Base-by-base conservation (phyloP, 1,139 yeast species). In the Kodamaea sp. region DNA sequence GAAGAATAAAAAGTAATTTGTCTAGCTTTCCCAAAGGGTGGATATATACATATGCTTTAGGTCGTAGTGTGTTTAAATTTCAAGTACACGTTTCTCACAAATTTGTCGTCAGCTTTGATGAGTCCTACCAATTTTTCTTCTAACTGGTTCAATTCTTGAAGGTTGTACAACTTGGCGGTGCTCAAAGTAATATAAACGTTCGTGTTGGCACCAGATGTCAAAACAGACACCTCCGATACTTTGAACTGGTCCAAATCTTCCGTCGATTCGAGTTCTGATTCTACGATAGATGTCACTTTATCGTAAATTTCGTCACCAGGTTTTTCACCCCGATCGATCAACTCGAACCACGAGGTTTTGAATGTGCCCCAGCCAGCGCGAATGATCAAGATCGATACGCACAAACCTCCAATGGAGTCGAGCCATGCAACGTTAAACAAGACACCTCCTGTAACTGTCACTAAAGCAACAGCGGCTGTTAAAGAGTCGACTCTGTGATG, bases 401-500 rank as follows among this genome's bases (percentile, higher is more conserved):
- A 57, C 19, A 90, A 59, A 0, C 97, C 98, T 39, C 97, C 98
- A 34, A 88, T 73, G 3, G 97, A 82, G 56, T 92, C 98, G 36
- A 92, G 66, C 83, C 97, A 88, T 25, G 79, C 80, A 28, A 88
- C 73, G 43, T 81, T 76, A 43, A 88, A 76, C 42, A 87, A 64
- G 44, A 84, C 82, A 20, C 96, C 96, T 2, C 94, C 83, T 0
- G 95, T 78, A 34, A 92, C 94, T 1, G 97, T 89, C 4, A 81
- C 74, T 16, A 90, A 74, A 0, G 98, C 97, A 7, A 92, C 97
- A 24, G 85, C 72, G 0, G 97, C 89, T 0, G 97, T 94, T 47
- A 92, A 60, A 1, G 96, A 84, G 57, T 92, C 98, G n/a, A 92
- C 90, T 44, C 98, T 74, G 55, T 92, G 98, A 57, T 92, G 98